Conservation (phyloP, 345 rosid genomes). For the rapeseed (Brassica napus) region Da-Ae NC_063434.1:21703501-21704000, state of each 20-base stretch:
- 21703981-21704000: constrained; percentile 54
- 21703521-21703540: constrained; percentile 6
- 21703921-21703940: neutral
- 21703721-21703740: constrained; percentile 78
- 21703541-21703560: constrained; percentile 9
- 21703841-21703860: constrained; percentile 98
- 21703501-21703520: neutral
- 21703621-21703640: constrained; percentile 95
- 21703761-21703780: neutral
- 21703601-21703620: constrained; percentile 35
- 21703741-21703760: constrained; percentile 18
- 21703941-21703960: neutral
- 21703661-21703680: constrained; percentile 90
- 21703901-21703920: constrained; percentile 56
- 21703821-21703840: constrained; percentile 97
- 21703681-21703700: constrained; percentile 95
- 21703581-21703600: neutral
- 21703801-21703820: constrained; percentile 87
- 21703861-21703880: constrained; percentile 98
- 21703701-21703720: constrained; percentile 96
- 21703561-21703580: neutral
- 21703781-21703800: constrained; percentile 21
- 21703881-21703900: constrained; percentile 85
- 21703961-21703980: constrained; percentile 3
- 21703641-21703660: constrained; percentile 98